These are phyloP conservation scores for Dendrobium chrysotoxum DNA, from an alignment of 106 monocot species.

Conservation along the genomic window DNA sequence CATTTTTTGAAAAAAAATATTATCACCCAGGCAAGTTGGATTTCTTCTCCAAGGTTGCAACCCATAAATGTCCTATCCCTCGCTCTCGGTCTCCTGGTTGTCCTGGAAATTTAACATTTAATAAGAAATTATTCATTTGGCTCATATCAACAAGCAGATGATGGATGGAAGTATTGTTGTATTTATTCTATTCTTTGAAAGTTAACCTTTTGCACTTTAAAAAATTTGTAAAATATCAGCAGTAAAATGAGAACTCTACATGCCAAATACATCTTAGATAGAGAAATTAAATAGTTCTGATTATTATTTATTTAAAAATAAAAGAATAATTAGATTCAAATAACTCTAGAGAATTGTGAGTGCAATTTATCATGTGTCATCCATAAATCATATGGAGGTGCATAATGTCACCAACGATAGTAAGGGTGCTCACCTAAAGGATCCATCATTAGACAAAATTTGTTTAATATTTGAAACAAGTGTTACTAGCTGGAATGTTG, in stretches of 20 bases:
- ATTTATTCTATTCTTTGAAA: not conserved
- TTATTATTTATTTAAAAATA: too few relatives aligned
- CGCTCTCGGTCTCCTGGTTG: slow-evolving; percentile 1
- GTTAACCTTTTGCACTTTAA: not conserved
- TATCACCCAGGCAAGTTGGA: not conserved
- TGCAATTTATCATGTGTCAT: too few relatives aligned
- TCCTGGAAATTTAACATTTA: not conserved
- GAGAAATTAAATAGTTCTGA: too few relatives aligned
- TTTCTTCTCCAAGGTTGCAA: not conserved
- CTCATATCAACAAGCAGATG: not conserved
- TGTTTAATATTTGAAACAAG: too few relatives aligned
- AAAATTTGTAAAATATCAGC: not conserved
- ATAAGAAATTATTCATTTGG: not conserved
- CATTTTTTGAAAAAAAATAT: not conserved
- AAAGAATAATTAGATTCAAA: too few relatives aligned
- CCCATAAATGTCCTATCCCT: not conserved
- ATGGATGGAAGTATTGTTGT: not conserved
- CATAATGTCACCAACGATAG: too few relatives aligned
- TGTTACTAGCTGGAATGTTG: too few relatives aligned
- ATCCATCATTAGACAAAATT: too few relatives aligned
- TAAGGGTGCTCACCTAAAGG: too few relatives aligned
- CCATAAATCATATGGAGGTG: too few relatives aligned
- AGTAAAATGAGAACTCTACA: not conserved
- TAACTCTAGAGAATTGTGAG: too few relatives aligned
- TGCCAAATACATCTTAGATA: too few relatives aligned